phyloP scores from a whole-genome alignment of 306 rosid species.

The Acmispon strigosus region DNA sequence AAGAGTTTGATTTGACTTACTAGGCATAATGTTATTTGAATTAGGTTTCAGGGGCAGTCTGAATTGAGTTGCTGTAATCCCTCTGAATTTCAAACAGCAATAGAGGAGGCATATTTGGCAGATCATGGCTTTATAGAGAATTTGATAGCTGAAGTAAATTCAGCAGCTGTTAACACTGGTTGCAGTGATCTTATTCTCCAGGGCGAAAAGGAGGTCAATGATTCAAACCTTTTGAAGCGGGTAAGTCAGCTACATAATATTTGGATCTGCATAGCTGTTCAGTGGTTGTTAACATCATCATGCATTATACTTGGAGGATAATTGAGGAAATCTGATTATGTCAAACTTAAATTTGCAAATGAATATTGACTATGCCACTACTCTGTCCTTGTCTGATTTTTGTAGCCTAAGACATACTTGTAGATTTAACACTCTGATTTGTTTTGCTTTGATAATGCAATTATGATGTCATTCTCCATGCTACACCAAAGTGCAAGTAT shows the following conservation, averaged over 20 bases:
- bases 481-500: not conserved
- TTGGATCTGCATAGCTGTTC: too few species aligned
- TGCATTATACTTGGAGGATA: not conserved
- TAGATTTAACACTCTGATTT: not conserved
- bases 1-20: constrained; percentile 13
- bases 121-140: constrained; percentile 87
- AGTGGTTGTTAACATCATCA: too few species aligned
- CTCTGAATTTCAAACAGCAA: constrained; percentile 64
- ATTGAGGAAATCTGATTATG: not conserved
- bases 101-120: constrained; percentile 90
- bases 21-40: constrained; percentile 18
- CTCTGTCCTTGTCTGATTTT: not conserved
- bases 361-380: not conserved
- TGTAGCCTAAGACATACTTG: not conserved
- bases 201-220: constrained; percentile 42
- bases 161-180: constrained; percentile 65
- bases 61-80: constrained; percentile 51
- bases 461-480: not conserved
- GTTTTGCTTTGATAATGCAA: constrained; percentile 2
- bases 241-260: constrained; percentile 32
- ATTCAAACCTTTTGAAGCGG: constrained; percentile 41
- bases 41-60: constrained; percentile 80
- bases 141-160: constrained; percentile 68
- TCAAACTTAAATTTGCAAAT: not conserved
- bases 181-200: constrained; percentile 37